Evolutionary conservation across 805 yeast species (phyloP), one percentile per base, ranked within the genome.

Genomic region (Zygotorulaspora florentina): DNA sequence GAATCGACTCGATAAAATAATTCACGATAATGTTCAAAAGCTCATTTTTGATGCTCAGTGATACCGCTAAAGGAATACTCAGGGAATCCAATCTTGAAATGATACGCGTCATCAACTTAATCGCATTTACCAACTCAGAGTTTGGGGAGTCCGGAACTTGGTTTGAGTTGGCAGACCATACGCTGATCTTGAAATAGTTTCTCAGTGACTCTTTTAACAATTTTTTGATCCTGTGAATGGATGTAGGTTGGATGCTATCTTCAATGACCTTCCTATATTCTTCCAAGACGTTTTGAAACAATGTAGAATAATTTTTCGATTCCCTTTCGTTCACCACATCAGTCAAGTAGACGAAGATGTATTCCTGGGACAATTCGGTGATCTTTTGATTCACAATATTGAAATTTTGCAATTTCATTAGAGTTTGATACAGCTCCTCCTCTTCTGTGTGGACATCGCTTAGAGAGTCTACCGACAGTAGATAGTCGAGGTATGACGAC

Each of bases 1-100:
- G 54, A 27, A 70, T 64, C 8, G 67, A 60, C 39, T 67, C 69
- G 15, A 64, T 51, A 37, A 68, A 58, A 38, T 61, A 64, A n/a
- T 61, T 62, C 0, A 68, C 58, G 26, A 68, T 47, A 7, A 56
- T 49, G 9, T 50, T 54, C 2, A 68, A 47, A 1, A 62, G 31
- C 23, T 55, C 55, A 31, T 58, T 58, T 26, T 58, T 61, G 11
- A 70, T 54, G 5, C 48, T 50, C 10, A 59, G 38, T 2, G 40
- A 13, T 1, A 55, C 46, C 12, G 54, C 49, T 2, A 52, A 18
- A 7, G 56, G 54, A 5, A 55, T 47, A 3, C 50, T 47, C 11
- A 47, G 28, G 11, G 54, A 41, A 18, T 51, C 54, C 2, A 58
- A 13, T 25, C 42, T 55, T 1, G 35, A 2, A 2, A 56, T 51